These are phyloP conservation scores for Amylocarpus encephaloides DNA, from an alignment of 2,329 filamentous ascomycete species.

Conservation along the genomic window DNA sequence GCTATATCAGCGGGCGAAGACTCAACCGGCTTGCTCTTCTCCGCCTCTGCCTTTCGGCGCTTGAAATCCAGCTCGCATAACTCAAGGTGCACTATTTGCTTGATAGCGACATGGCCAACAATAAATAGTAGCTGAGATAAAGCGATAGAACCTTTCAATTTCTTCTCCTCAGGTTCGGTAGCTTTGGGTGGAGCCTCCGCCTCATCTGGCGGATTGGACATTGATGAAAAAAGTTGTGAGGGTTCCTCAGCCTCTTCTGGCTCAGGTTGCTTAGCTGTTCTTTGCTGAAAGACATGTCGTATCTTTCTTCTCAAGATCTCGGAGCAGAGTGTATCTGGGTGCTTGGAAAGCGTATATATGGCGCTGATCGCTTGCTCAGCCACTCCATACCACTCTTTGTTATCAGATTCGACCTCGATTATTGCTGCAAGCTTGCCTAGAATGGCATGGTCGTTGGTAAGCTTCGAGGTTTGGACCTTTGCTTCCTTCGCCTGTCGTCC, in stretches of 20 bases:
- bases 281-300: constrained; percentile 61
- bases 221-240: constrained; percentile 29
- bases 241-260: constrained; percentile 24
- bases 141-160: constrained; percentile 64
- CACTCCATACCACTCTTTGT: constrained; percentile 92
- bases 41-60: constrained; percentile 84
- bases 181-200: constrained; percentile 7
- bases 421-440: constrained; percentile 75
- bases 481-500: constrained; percentile 75
- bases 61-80: constrained; percentile 98
- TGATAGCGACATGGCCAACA: constrained; percentile 93
- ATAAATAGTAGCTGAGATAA: constrained; percentile 91
- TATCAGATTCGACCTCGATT: constrained; percentile 77
- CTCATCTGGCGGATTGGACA: constrained; percentile 23
- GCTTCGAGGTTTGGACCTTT: constrained; percentile 61
- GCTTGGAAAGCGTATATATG: constrained; percentile 89
- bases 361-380: constrained; percentile 94
- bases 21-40: constrained; percentile 51
- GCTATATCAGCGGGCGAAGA: constrained; percentile 44
- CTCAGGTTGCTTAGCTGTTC: constrained; percentile 30
- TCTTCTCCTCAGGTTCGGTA: constrained; percentile 30
- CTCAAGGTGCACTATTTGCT: constrained; percentile 97
- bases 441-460: constrained; percentile 89
- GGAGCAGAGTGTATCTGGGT: constrained; percentile 88
- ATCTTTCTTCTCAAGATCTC: constrained; percentile 86